Percentiles rank a stretch among this genome's conserved stretches.
These are phyloP conservation scores for Coemansia brasiliensis DNA, from an alignment of 192 early-diverging fungal genomes.

Conservation along the genomic window DNA sequence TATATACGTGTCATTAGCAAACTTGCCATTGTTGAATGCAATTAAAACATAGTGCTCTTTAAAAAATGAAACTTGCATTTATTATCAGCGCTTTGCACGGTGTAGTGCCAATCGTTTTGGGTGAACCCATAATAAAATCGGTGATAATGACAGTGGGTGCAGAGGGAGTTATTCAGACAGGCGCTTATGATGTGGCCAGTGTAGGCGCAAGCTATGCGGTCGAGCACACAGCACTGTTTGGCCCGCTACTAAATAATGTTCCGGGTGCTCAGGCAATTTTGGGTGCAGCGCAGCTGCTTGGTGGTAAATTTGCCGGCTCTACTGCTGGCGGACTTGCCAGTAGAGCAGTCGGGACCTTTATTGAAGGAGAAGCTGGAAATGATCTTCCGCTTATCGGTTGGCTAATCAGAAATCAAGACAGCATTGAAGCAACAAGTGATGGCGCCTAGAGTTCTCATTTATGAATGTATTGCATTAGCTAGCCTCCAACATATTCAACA, in stretches of 20 bases:
- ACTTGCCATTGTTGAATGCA: too few relatives aligned
- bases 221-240: conserved; percentile 35
- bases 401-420: conserved; percentile 38
- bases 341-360: conserved; percentile 21
- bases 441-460: neutral
- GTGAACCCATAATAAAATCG: conserved; percentile 42
- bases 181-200: conserved; percentile 39
- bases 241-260: conserved; percentile 31
- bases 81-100: neutral
- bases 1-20: neutral
- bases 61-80: neutral
- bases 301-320: conserved; percentile 43
- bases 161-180: conserved; percentile 27
- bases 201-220: conserved; percentile 45
- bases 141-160: conserved; percentile 22
- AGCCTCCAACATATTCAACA: neutral
- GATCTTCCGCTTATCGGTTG: conserved; percentile 37
- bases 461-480: neutral
- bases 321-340: conserved; percentile 38
- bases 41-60: too few relatives aligned
- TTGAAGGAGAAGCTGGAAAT: conserved; percentile 35
- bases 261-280: conserved; percentile 34
- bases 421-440: neutral
- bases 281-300: conserved; percentile 32
- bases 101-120: conserved; percentile 14